Evolutionary conservation across 1,139 yeast species (phyloP), one percentile per base, ranked within the genome.

Genomic region (Blastobotrys aristatus): DNA sequence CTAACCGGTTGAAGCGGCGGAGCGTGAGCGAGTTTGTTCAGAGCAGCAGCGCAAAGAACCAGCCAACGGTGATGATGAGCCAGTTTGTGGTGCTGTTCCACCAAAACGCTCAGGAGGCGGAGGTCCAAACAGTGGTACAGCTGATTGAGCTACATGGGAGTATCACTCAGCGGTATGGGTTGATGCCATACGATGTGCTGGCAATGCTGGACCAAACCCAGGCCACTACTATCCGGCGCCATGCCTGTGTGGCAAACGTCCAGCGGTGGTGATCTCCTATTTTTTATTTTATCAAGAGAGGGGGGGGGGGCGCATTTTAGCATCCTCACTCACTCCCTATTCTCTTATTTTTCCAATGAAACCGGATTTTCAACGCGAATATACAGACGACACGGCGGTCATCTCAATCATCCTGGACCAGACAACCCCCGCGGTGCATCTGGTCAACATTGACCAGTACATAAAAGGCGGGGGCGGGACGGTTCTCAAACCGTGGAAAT

Each of bases 361-460:
- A 24, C 27, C 8, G 27, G 8, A 24, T 5, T 24, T 24, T 24
- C 10, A 30, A 14, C 3, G 37, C 3, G 42, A 38, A n/a, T 13
- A 4, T n/a, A 24, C 43, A 16, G 43, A 40, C 26, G 27, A 40
- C 10, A 8, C 6, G 27, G 35, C 18, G 13, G 31, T n/a, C 24
- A 38, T 38, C 16, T 21, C 8, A 3, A 29, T 40, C 14, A 6
- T 30, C 5, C 37, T 40, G 18, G 37, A 40, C 37, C 43, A 22
- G 2, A 13, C 29, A 1, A 30, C 37, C 2, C 31, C n/a, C 11
- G 43, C 43, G 7, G 11, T 30, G 4, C 14, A 31, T n/a, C 20
- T 40, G 30, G 26, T 40, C n/a, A 40, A 40, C 29, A 29, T 40
- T 18, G 43, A 40, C 16, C 10, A 13, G 13, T 40, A 40, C 21